Base-by-base conservation (phyloP, 176 grass and related monocot species). In the Avena eriantha region DNA sequence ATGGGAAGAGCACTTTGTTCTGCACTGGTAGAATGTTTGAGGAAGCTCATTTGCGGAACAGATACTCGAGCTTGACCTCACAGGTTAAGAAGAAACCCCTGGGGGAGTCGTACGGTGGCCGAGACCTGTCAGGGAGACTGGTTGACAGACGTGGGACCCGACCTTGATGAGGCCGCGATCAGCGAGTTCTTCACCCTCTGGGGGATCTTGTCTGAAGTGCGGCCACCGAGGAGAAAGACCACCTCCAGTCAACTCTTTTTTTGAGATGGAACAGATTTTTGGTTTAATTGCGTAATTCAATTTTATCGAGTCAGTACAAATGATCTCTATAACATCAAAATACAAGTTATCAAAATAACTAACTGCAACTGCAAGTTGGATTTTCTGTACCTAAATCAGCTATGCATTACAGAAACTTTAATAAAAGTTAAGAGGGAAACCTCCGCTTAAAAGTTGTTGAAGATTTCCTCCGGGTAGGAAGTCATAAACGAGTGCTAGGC, bases 381-480 rank as follows among this genome's bases (percentile, higher is more conserved):
- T 75, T 7, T 75, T 13, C 16, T 75, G 22, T 75, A 43, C 11
- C 6, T 79, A 43, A 60, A 54, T 79, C 19, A n/a, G 54, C 33
- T 41, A 23, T 58, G 53, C 6, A 41, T 16, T 54, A 78, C 11
- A 43, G 3, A 23, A 45, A 24, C 34, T 10, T 58, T 16, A 60
- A 41, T 36, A 79, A 17, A 79, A 43, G 64, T 53, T 82, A 22
- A 9, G 19, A 35, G 19, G 13, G 0, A 59, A 45, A 9, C 51
- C 68, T 21, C 80, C 89, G 80, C 79, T 90, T 16, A 90, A 54
- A 78, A 79, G 19, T 60, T 87, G 69, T 29, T 79, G 79, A 78
- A 90, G 89, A 58, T 86, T 87, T 73, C 83, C 89, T 83, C 64
- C 31, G 4, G 84, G 53, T 85, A 90, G 87, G 89, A 82, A 90